Evolutionary conservation across 2,329 filamentous ascomycete species (phyloP), one percentile per base, ranked within the genome.

Genomic region (Zalaria sp.): DNA sequence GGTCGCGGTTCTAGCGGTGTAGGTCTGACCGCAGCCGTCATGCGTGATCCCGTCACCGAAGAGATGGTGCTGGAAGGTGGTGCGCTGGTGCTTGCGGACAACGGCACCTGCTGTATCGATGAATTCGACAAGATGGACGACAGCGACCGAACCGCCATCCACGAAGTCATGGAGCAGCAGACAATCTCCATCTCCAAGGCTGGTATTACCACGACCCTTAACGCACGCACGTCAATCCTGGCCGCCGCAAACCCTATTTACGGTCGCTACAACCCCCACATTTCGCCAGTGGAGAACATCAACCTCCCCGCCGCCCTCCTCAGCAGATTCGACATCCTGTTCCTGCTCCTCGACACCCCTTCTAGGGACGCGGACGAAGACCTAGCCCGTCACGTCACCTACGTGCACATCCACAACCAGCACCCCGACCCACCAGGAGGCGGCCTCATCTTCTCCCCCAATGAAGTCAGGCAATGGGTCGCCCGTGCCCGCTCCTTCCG

Each of bases 221-320:
- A 98, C 57, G 91, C 91, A 26, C 75, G 91, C 56, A 96, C 91
- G 1, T 93, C 84, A 49, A 95, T 98, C 55, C 76, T 98, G 10
- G 89, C 91, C 11, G 91, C 91, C 18, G 91, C 91, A 51, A 98
- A 98, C 66, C 91, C 91, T 44, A 75, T 98, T 35, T 98, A 98
- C 57, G 91, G 91, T 49, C 85, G 91, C 47, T 98, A 98, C 71
- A 98, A 98, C 66, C 91, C 91, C 43, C 85, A 87, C 48, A 83
- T 98, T 53, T 95, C 89, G 1, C 91, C 91, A 0, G 88, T 98
- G 26, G 91, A 98, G 63, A 98, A 98, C 64, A 98, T 98, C 66
- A 98, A 98, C 63, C 79, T 98, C 34, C 91, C 91, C n/a, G 91
- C 91, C 11, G 91, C 91, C 18, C 77, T 98, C 18, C 76, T 98